Conservation (phyloP, 2,329 filamentous ascomycete genomes). For the Harringtonia aguacate region DNA sequence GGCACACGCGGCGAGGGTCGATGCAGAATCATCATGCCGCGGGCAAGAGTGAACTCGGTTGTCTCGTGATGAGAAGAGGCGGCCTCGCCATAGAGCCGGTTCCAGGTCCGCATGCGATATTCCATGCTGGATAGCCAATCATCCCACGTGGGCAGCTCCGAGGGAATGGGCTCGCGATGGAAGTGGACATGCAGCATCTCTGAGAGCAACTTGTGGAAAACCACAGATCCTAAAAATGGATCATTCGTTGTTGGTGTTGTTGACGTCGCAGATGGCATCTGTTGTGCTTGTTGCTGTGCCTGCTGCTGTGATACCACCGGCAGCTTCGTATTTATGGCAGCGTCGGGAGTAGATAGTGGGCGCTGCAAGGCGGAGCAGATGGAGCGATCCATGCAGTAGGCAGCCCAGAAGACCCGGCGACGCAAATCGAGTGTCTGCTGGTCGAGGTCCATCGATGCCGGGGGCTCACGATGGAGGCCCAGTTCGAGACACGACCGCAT, state of each 20-base stretch:
- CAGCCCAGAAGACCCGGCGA: conserved; percentile 9
- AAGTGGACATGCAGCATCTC: conserved; percentile 11
- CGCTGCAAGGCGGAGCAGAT: conserved; percentile 11
- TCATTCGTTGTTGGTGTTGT: neutral
- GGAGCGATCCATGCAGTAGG: conserved; percentile 11
- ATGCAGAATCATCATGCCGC: conserved; percentile 9
- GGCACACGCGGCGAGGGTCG: conserved; percentile 10
- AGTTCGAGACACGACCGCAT: conserved; percentile 12
- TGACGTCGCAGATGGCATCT: no score
- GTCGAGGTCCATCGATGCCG: neutral
- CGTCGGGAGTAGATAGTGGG: conserved; percentile 8
- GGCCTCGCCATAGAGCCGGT: neutral
- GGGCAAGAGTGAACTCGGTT: conserved; percentile 4
- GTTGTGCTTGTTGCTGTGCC: no score
- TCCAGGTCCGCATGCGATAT: conserved; percentile 5
- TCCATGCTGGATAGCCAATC: conserved; percentile 10
- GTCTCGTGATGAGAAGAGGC: neutral
- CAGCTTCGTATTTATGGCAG: conserved; percentile 5
- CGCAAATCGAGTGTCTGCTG: conserved; percentile 1
- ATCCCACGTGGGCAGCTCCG: conserved; percentile 5
- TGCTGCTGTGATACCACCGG: neutral
- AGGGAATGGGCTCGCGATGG: conserved; percentile 7
- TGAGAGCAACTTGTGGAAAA: conserved; percentile 7
- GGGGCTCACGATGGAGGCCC: conserved; percentile 6
- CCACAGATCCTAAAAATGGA: conserved; percentile 6